phyloP scores from a whole-genome alignment of 2,329 filamentous ascomycete species.

The Sarocladium oryzae region DNA sequence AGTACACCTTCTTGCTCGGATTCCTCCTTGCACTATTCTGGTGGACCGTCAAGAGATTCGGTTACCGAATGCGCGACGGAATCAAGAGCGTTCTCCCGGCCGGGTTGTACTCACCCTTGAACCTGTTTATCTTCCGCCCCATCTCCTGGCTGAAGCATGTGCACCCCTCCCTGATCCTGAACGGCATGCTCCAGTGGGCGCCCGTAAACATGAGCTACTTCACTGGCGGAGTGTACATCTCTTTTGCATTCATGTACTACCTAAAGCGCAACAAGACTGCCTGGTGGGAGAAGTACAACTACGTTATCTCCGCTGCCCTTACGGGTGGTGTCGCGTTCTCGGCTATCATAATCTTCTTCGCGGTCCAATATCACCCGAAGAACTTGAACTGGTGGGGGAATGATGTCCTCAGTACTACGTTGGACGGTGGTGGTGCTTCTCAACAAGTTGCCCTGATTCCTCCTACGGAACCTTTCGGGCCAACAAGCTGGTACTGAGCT shows the following conservation, averaged over 20 bases:
- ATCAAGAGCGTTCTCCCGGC: conserved; percentile 9
- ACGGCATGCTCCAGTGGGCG: conserved; percentile 35
- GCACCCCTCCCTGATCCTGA: conserved; percentile 33
- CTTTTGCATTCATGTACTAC: conserved; percentile 37
- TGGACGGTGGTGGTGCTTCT: conserved; percentile 13
- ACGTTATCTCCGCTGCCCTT: conserved; percentile 33
- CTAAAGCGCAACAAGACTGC: conserved; percentile 29
- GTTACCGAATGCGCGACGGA: conserved; percentile 11
- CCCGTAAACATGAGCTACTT: conserved; percentile 37
- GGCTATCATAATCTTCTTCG: conserved; percentile 36
- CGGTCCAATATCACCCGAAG: conserved; percentile 30
- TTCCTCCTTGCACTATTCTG: conserved; percentile 29
- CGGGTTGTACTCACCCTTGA: conserved; percentile 11
- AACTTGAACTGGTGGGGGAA: conserved; percentile 37
- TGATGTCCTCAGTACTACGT: conserved; percentile 14
- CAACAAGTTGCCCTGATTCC: background rate
- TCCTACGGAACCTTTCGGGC: conserved; percentile 2
- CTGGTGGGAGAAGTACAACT: conserved; percentile 42
- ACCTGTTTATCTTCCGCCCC: conserved; percentile 11
- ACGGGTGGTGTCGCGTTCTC: conserved; percentile 34
- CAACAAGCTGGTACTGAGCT: background rate
- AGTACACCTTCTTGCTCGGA: conserved; percentile 37
- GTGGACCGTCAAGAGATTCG: conserved; percentile 63
- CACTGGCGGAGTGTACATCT: conserved; percentile 33
- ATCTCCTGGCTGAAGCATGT: conserved; percentile 27